Conservation (phyloP, 129 eudicot species). For the Ambrosia trifida region DNA sequence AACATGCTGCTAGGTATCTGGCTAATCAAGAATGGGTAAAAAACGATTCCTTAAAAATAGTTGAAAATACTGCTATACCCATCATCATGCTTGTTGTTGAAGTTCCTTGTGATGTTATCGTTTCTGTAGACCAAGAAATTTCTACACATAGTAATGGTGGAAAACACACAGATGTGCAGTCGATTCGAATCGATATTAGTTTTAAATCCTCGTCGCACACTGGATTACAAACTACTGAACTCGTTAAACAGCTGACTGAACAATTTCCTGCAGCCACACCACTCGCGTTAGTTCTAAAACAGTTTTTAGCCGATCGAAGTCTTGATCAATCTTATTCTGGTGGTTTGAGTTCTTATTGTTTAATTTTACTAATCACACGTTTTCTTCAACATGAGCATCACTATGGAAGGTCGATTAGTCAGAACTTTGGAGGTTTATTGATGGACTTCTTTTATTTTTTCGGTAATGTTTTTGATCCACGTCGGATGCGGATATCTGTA, state of each 20-base stretch:
- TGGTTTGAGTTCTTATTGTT: constrained; percentile 91
- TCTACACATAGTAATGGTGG: constrained; percentile 38
- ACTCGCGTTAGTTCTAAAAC: constrained; percentile 78
- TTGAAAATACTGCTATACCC: constrained; percentile 97
- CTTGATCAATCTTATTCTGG: constrained; percentile 96
- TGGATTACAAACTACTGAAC: constrained; percentile 94
- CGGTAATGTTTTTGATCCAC: constrained; percentile 97
- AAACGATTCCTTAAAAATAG: constrained; percentile 87
- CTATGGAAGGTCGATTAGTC: constrained; percentile 70
- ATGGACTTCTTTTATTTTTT: constrained; percentile 93
- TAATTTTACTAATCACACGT: constrained; percentile 76
- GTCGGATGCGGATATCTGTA: constrained; percentile 85
- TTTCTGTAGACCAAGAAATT: constrained; percentile 44
- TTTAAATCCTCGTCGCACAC: constrained; percentile 91
- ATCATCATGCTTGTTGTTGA: constrained; percentile 95
- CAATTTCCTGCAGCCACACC: constrained; percentile 94
- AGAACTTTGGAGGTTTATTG: constrained; percentile 82
- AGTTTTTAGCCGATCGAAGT: constrained; percentile 90
- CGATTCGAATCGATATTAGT: constrained; percentile 83
- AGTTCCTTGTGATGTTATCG: constrained; percentile 65
- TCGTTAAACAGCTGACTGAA: constrained; percentile 83
- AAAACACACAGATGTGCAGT: constrained; percentile 42
- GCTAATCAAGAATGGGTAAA: constrained; percentile 99
- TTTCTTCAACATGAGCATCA: constrained; percentile 96
- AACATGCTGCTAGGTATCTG: constrained; percentile 95